A percentile compares a stretch with the other conserved stretches of the same genome.
phyloP scores from a whole-genome alignment of 2,329 filamentous ascomycete genomes.

The Fusarium musae region DNA sequence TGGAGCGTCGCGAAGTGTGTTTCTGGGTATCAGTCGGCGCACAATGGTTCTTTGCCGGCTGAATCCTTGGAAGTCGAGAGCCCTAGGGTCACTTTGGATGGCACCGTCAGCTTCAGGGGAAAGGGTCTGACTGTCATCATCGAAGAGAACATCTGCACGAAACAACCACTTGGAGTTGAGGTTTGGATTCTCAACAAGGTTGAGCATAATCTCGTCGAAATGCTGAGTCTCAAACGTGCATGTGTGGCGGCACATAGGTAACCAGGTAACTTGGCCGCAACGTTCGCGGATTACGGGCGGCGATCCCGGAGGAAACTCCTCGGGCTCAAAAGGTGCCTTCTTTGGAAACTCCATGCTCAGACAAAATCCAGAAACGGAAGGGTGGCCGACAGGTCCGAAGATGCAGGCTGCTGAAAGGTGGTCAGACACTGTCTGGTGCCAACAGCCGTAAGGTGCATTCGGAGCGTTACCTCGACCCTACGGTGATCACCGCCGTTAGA shows the following conservation, averaged over 20 bases:
- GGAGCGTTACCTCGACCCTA: not conserved
- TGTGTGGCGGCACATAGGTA: conserved; percentile 63
- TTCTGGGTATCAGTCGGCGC: conserved; percentile 82
- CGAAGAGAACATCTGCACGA: conserved; percentile 76
- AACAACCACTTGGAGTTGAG: conserved; percentile 82
- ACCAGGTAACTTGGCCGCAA: conserved; percentile 54
- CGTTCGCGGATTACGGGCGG: conserved; percentile 45
- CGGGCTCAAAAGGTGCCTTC: conserved; percentile 47
- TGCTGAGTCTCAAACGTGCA: conserved; percentile 72
- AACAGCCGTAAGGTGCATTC: not conserved
- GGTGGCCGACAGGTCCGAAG: not conserved
- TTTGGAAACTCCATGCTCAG: conserved; percentile 26
- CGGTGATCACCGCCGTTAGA: not conserved
- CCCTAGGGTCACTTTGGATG: not conserved
- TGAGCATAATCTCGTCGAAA: conserved; percentile 76
- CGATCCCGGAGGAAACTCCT: conserved; percentile 43
- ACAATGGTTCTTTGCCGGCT: conserved; percentile 72
- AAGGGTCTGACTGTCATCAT: conserved; percentile 42
- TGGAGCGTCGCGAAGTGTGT: conserved; percentile 77
- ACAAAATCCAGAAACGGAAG: conserved; percentile 4
- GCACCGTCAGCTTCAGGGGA: not conserved
- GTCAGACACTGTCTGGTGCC: conserved; percentile 7
- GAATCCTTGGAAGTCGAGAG: conserved; percentile 40
- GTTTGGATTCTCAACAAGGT: conserved; percentile 82
- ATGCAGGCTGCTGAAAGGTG: conserved; percentile 10